A percentile compares a stretch with the other conserved stretches of the same genome.
These are phyloP conservation scores for Pythium monospermum DNA, from an alignment of 352 stramenopile species.

Conservation along the genomic window DNA sequence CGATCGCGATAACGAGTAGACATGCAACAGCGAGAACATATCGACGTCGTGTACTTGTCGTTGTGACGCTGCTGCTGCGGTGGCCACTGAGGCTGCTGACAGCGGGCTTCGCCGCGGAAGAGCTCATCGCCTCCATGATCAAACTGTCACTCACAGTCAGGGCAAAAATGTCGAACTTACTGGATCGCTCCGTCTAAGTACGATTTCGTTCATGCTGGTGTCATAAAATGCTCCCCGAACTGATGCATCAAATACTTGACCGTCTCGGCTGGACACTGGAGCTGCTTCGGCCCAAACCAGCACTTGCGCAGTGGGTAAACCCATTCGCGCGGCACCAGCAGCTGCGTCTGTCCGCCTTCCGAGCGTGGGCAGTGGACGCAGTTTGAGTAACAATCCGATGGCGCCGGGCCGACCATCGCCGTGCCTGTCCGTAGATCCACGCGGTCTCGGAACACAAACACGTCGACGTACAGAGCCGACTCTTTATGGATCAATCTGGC, in stretches of 20 bases:
- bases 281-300: conserved; percentile 3
- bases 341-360: not conserved
- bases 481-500: conserved; percentile 20
- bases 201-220: conserved; percentile 5
- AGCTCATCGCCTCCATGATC: no score
- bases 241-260: conserved; percentile 10
- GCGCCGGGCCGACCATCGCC: conserved; percentile 10
- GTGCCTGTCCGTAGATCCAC: conserved; percentile 6
- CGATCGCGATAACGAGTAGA: no score
- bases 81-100: no score
- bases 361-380: conserved; percentile 8
- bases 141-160: no score
- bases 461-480: conserved; percentile 27
- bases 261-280: conserved; percentile 13
- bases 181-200: no score
- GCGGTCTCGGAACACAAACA: conserved; percentile 26
- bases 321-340: conserved; percentile 11
- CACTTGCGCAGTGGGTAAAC: conserved; percentile 11
- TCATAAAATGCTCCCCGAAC: conserved; percentile 15
- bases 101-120: no score
- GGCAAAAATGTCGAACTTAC: no score
- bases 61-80: no score
- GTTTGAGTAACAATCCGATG: conserved; percentile 19
- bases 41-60: no score
- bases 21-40: no score